Evolutionary conservation across 164 flowering plant genomes (phyloP).

Genomic region (Aristolochia fimbriata): DNA sequence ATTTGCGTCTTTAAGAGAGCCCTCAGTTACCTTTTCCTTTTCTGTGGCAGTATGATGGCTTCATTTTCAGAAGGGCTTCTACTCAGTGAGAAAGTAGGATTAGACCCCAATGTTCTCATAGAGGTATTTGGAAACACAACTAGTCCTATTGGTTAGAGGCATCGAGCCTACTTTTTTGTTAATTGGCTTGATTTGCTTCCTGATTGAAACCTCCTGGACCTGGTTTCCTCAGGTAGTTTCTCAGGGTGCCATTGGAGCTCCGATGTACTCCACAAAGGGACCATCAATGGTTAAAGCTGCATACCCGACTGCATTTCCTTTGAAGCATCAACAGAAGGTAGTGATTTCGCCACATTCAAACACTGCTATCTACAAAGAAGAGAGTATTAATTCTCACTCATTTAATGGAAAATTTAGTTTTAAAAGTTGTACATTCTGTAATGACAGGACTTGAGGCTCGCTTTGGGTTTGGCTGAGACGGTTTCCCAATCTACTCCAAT

Average conservation of each 20-base stretch:
- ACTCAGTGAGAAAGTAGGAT: slow-evolving; percentile 78
- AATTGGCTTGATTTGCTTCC: too few relatives aligned
- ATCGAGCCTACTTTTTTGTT: too few relatives aligned
- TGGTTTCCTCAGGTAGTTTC: slow-evolving; percentile 55
- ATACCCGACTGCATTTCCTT: slow-evolving; percentile 84
- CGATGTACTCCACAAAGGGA: slow-evolving; percentile 85
- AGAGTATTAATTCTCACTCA: not conserved
- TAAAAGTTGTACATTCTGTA: not conserved
- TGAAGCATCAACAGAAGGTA: slow-evolving; percentile 97
- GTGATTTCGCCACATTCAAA: slow-evolving; percentile 6
- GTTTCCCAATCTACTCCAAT: slow-evolving; percentile 75
- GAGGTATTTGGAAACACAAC: slow-evolving; percentile 33
- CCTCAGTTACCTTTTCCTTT: not conserved
- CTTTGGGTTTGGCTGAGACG: slow-evolving; percentile 28
- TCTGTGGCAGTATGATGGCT: slow-evolving; percentile 78
- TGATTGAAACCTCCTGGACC: not conserved
- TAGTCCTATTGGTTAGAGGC: too few relatives aligned
- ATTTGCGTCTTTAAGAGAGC: too few relatives aligned
- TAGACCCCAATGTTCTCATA: slow-evolving; percentile 67
- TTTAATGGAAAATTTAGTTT: slow-evolving; percentile 1
- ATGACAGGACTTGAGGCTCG: slow-evolving; percentile 77
- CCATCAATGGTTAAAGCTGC: slow-evolving; percentile 78
- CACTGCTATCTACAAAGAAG: not conserved
- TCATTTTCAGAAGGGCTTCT: slow-evolving; percentile 91
- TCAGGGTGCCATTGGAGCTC: slow-evolving; percentile 91